phyloP scores from a whole-genome alignment of 2,329 filamentous ascomycete species.

The Pseudovirgaria hyperparasitica region DNA sequence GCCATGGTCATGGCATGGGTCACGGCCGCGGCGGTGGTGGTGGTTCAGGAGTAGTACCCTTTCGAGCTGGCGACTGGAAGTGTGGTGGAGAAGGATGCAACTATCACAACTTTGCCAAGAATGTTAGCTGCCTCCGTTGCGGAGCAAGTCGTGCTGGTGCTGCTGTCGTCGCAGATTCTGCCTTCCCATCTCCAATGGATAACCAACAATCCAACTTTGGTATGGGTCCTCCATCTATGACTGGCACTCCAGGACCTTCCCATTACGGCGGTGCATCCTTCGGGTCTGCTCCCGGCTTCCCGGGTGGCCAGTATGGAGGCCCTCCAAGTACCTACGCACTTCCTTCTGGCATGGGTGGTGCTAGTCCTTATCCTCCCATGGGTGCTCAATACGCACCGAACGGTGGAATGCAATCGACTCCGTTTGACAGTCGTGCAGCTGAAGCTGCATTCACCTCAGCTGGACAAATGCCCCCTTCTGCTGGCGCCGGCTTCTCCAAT shows the following conservation, averaged over 20 bases:
- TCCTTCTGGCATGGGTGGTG: conserved; percentile 71
- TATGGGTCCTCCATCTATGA: conserved; percentile 82
- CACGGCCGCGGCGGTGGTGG: conserved; percentile 63
- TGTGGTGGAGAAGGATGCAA: conserved; percentile 94
- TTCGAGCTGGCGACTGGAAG: conserved; percentile 98
- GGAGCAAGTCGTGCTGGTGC: conserved; percentile 89
- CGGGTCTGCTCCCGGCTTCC: conserved; percentile 42
- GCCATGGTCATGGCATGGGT: conserved; percentile 40
- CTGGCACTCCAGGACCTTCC: conserved; percentile 55
- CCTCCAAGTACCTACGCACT: conserved; percentile 82
- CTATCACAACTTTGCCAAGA: conserved; percentile 99
- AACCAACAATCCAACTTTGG: conserved; percentile 67
- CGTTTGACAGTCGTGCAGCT: conserved; percentile 85
- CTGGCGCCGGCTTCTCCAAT: conserved; percentile 53
- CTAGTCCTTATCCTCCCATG: conserved; percentile 68
- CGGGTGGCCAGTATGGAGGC: conserved; percentile 70
- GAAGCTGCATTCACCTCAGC: conserved; percentile 91
- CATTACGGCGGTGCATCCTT: conserved; percentile 62
- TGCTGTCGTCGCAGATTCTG: conserved; percentile 86
- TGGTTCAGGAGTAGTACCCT: conserved; percentile 76
- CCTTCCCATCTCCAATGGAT: conserved; percentile 84
- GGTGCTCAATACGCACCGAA: conserved; percentile 62
- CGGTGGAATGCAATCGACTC: conserved; percentile 67
- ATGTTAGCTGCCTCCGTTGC: conserved; percentile 92
- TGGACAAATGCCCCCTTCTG: conserved; percentile 66